Base-by-base conservation (phyloP, 139 green algal genomes). In the Chlamydomonas applanata region DNA sequence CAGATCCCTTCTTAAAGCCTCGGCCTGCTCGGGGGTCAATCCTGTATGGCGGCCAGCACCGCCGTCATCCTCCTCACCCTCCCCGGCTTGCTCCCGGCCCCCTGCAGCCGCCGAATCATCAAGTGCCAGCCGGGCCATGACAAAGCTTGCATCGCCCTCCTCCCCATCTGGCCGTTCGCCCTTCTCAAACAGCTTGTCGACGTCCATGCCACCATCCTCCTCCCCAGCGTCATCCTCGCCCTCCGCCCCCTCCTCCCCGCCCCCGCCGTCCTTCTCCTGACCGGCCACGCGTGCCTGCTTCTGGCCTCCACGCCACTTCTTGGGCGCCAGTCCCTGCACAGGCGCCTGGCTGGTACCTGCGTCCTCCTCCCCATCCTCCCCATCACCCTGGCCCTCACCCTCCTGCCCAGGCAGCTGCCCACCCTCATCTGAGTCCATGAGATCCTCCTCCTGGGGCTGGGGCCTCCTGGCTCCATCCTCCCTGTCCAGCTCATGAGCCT, bases 1-100 rank as follows among this genome's bases (percentile, higher is more conserved):
- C 62, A 94, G 79, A 67, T 91, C 69, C 44, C 36, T 22, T 2
- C 90, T 79, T 63, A 93, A 79, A 27, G 63, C 83, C 27, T 77
- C 73, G 1, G 73, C 79, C 69, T 69, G 32, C 46, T 83, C 78
- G 11, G 40, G 40, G 54, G 52, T 72, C 24, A 17, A 62, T 69
- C 71, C 56, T 25, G 25, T 33, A 72, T 32, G 45, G 19, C 27
- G 17, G 68, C 61, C 68, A 27, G 24, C 54, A 29, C 54, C 54
- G 7, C 9, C n/a, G 9, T 29, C 54, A 5, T 27, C 34, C 29
- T 70, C 61, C 59, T 79, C 72, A 30, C 25, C 52, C 66, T 78
- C 76, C 56, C 53, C 62, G 29, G 20, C 32, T 11, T 68, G 32
- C 19, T 62, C 54, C 7, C 11, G 40, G 40, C 40, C 40, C 7